Conservation (phyloP, 352 stramenopile species). For the Phytophthora nicotianae region DNA sequence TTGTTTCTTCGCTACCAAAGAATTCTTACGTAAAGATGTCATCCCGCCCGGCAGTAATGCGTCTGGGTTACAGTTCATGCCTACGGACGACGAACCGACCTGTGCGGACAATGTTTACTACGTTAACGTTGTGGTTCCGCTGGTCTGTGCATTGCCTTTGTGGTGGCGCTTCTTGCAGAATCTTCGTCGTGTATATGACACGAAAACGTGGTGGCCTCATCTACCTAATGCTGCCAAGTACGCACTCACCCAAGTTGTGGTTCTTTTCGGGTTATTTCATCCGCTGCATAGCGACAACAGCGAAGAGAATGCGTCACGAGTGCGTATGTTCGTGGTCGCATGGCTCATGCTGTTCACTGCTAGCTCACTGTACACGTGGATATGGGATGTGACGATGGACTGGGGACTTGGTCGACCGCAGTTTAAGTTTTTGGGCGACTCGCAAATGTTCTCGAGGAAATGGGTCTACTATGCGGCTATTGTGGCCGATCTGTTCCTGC, state of each 20-base stretch:
- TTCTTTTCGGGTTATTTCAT: conserved; percentile 88
- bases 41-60: conserved; percentile 24
- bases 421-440: conserved; percentile 77
- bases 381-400: conserved; percentile 89
- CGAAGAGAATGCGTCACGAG: conserved; percentile 22
- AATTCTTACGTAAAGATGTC: conserved; percentile 89
- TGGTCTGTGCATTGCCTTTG: conserved; percentile 95
- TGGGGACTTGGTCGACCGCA: conserved; percentile 84
- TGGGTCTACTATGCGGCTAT: conserved; percentile 86
- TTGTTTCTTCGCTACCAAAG: conserved; percentile 94
- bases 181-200: conserved; percentile 94
- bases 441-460: conserved; percentile 84
- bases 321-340: conserved; percentile 59
- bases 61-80: conserved; percentile 18
- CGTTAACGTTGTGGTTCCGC: conserved; percentile 93
- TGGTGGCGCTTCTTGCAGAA: conserved; percentile 98
- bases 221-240: conserved; percentile 97
- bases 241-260: conserved; percentile 81
- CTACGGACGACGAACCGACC: conserved; percentile 18
- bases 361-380: conserved; percentile 82
- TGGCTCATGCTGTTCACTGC: conserved; percentile 85
- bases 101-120: conserved; percentile 91
- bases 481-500: conserved; percentile 77
- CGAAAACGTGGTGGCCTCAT: conserved; percentile 94
- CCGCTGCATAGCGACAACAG: conserved; percentile 61